phyloP scores from a whole-genome alignment of 306 rosid genomes.

The Malus fusca region DNA sequence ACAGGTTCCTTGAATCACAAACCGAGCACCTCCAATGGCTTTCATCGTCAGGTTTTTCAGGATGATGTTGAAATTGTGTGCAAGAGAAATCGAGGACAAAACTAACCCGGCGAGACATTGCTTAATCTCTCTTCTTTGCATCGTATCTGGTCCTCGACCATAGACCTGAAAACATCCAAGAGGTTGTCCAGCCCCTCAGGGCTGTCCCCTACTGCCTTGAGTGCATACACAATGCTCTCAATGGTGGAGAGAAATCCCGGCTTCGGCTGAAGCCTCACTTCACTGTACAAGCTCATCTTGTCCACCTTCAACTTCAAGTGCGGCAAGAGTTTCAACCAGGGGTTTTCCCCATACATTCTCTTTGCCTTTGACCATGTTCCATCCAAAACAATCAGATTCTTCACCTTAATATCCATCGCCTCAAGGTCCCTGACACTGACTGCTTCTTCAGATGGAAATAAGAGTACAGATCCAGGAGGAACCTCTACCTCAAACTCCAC shows the following conservation, averaged over 20 bases:
- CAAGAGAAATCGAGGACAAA: background rate
- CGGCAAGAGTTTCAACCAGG: slow-evolving; percentile 70
- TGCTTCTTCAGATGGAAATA: slow-evolving; percentile 68
- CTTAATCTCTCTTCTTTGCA: slow-evolving; percentile 68
- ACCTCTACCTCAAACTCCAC: slow-evolving; percentile 63
- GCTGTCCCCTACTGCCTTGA: slow-evolving; percentile 51
- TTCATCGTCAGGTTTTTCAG: background rate
- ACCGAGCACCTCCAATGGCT: background rate
- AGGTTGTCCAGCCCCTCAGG: slow-evolving; percentile 57
- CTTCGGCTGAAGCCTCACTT: slow-evolving; percentile 75
- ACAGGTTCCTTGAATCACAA: background rate
- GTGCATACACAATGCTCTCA: slow-evolving; percentile 73
- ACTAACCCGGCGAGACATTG: slow-evolving; percentile 16
- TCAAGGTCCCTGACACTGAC: slow-evolving; percentile 27
- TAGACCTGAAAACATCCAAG: slow-evolving; percentile 67
- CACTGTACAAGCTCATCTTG: slow-evolving; percentile 58
- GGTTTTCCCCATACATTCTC: slow-evolving; percentile 71
- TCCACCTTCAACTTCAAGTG: slow-evolving; percentile 70
- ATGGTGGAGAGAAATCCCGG: slow-evolving; percentile 72
- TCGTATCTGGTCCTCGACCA: slow-evolving; percentile 75
- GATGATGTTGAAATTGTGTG: background rate
- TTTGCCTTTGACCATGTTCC: slow-evolving; percentile 96
- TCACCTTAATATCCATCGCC: slow-evolving; percentile 38
- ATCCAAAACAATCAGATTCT: slow-evolving; percentile 68
- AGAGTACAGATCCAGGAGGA: slow-evolving; percentile 57